These are phyloP conservation scores for Aspergillus panamensis DNA, from an alignment of 495 filamentous ascomycete species.

Conservation along the genomic window DNA sequence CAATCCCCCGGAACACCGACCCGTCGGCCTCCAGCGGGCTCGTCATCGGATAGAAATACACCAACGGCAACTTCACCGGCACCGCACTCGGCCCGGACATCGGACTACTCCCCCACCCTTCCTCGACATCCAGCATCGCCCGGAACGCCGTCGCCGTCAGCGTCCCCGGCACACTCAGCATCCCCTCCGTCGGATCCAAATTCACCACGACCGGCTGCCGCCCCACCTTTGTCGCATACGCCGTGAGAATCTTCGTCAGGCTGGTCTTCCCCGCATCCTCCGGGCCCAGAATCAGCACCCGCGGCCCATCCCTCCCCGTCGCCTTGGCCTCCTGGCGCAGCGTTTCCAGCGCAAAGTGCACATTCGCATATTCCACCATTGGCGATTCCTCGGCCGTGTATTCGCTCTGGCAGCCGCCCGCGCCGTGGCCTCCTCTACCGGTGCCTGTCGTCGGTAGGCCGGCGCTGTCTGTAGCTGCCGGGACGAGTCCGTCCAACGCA, in stretches of 20 bases:
- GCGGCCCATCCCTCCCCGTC: conserved; percentile 60
- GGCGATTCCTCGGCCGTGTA: conserved; percentile 84
- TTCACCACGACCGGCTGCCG: conserved; percentile 81
- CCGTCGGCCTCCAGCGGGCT: conserved; percentile 69
- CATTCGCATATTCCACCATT: conserved; percentile 76
- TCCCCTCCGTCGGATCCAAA: conserved; percentile 77
- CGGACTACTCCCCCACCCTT: conserved; percentile 87
- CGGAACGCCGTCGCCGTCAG: conserved; percentile 79
- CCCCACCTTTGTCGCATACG: conserved; percentile 73
- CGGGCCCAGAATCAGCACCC: conserved; percentile 81
- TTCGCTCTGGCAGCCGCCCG: conserved; percentile 59
- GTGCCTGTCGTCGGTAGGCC: conserved; percentile 7
- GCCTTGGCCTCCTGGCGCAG: conserved; percentile 52
- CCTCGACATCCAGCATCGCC: conserved; percentile 82
- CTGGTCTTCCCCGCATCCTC: conserved; percentile 82
- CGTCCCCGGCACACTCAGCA: conserved; percentile 81
- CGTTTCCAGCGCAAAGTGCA: conserved; percentile 79
- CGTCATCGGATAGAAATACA: conserved; percentile 82
- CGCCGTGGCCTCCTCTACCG: conserved; percentile 29
- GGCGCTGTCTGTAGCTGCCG: conserved; percentile 15
- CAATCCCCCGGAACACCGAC: conserved; percentile 66
- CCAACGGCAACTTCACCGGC: conserved; percentile 86
- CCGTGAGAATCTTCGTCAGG: conserved; percentile 73
- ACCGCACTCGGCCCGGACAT: conserved; percentile 83
- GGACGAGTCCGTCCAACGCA: conserved; percentile 37